These are phyloP conservation scores for Acorus gramineus DNA, from an alignment of 106 monocot genomes.

Conservation along the genomic window DNA sequence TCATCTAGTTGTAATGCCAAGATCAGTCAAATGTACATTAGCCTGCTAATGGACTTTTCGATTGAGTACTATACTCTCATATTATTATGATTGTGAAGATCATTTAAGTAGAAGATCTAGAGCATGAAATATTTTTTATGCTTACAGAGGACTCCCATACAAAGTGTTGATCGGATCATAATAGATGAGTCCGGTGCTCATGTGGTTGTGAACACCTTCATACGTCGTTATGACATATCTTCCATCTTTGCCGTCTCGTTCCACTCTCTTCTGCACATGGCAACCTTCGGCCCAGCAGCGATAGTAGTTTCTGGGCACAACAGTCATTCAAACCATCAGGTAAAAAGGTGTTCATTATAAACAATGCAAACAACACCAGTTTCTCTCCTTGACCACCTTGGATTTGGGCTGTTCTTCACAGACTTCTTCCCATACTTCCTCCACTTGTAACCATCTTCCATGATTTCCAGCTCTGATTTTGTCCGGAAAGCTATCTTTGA, in stretches of 20 bases:
- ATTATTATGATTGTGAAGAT: too few relatives aligned
- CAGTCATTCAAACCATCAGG: background rate
- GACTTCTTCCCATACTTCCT: conserved; percentile 5
- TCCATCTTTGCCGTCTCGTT: conserved; percentile 30
- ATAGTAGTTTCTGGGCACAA: conserved; percentile 38
- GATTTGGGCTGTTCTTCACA: background rate
- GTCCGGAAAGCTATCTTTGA: conserved; percentile 1
- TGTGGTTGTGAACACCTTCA: conserved; percentile 46
- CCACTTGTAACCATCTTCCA: conserved; percentile 6
- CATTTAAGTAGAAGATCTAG: too few relatives aligned
- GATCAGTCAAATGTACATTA: too few relatives aligned
- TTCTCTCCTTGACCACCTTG: background rate
- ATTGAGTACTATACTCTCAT: too few relatives aligned
- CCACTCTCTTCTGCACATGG: conserved; percentile 50
- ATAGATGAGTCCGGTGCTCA: background rate
- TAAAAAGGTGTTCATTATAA: background rate
- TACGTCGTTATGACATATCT: conserved; percentile 44
- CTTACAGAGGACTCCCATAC: too few relatives aligned
- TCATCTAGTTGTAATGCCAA: too few relatives aligned
- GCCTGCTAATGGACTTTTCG: too few relatives aligned
- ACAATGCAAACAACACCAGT: background rate
- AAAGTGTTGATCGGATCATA: too few relatives aligned
- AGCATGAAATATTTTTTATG: too few relatives aligned
- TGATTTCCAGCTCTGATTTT: background rate
- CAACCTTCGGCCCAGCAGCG: conserved; percentile 30